Evolutionary conservation across 1,284 basidiomycete genomes (phyloP).

Genomic region (Naganishia liquefaciens): DNA sequence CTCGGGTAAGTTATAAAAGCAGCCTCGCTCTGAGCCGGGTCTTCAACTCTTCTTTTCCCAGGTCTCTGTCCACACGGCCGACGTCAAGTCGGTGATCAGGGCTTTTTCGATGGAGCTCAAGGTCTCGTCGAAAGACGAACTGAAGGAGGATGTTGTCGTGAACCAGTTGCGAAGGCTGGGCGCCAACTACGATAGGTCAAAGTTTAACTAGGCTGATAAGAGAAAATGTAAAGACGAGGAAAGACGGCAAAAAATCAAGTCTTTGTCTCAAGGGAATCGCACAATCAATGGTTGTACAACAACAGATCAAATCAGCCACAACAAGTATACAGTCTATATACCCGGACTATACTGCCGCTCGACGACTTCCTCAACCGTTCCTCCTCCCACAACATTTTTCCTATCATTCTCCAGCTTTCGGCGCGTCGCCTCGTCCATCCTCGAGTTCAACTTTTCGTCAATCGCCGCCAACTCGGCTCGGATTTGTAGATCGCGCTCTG

Average conservation of each 20-base stretch:
- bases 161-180: conserved; percentile 28
- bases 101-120: conserved; percentile 82
- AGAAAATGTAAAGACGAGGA: too few species aligned
- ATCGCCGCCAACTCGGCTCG: conserved; percentile 15
- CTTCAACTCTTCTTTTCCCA: conserved; percentile 46
- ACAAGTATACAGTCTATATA: neutral
- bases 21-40: neutral
- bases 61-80: conserved; percentile 83
- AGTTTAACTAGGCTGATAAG: conserved; percentile 46
- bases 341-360: conserved; percentile 19
- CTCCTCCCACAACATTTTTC: conserved; percentile 21
- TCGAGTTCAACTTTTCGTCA: conserved; percentile 14
- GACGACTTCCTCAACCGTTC: conserved; percentile 25
- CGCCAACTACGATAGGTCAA: conserved; percentile 53
- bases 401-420: conserved; percentile 27
- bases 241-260: neutral
- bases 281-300: neutral
- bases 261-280: neutral
- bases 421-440: conserved; percentile 26
- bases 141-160: conserved; percentile 66
- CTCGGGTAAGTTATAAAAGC: conserved; percentile 65
- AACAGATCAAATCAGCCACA: neutral
- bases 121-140: conserved; percentile 73
- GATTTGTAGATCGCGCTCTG: conserved; percentile 14
- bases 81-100: conserved; percentile 76